Percentiles rank a stretch among this genome's conserved stretches.
Conservation (phyloP, 2,329 filamentous ascomycete genomes). For the Apiospora saccharicola region DNA sequence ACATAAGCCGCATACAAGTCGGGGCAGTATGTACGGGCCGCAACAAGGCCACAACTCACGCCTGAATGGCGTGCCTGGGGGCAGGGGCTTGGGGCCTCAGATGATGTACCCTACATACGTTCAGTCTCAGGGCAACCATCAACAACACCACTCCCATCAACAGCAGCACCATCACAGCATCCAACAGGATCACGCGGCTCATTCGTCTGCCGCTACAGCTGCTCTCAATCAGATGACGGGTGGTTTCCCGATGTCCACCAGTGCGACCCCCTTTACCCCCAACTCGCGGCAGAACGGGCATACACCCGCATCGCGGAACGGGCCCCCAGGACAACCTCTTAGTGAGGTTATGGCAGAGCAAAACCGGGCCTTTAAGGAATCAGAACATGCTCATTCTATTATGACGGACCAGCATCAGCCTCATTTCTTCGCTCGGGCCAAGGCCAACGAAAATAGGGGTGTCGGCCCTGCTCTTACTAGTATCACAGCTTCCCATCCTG, state of each 20-base stretch:
- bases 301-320: slow-evolving; percentile 53
- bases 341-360: slow-evolving; percentile 89
- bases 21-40: slow-evolving; percentile 74
- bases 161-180: slow-evolving; percentile 67
- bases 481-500: slow-evolving; percentile 30
- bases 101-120: slow-evolving; percentile 71
- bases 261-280: slow-evolving; percentile 66
- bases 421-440: slow-evolving; percentile 75
- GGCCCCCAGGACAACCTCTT: slow-evolving; percentile 57
- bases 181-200: slow-evolving; percentile 64
- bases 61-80: slow-evolving; percentile 74
- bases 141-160: slow-evolving; percentile 61
- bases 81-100: slow-evolving; percentile 60
- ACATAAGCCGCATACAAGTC: slow-evolving; percentile 16
- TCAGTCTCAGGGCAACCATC: slow-evolving; percentile 49
- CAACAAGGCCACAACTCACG: slow-evolving; percentile 78
- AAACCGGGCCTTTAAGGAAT: slow-evolving; percentile 78
- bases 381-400: slow-evolving; percentile 74
- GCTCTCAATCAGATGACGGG: slow-evolving; percentile 64
- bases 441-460: slow-evolving; percentile 74
- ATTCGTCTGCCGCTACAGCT: slow-evolving; percentile 57
- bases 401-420: slow-evolving; percentile 72
- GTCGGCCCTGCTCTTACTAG: slow-evolving; percentile 62
- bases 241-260: slow-evolving; percentile 61
- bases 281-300: slow-evolving; percentile 66